A percentile compares a stretch with the other conserved stretches of the same genome.
phyloP scores from a whole-genome alignment of 176 grass and related monocot species.

The Aegilops bicornis region DNA sequence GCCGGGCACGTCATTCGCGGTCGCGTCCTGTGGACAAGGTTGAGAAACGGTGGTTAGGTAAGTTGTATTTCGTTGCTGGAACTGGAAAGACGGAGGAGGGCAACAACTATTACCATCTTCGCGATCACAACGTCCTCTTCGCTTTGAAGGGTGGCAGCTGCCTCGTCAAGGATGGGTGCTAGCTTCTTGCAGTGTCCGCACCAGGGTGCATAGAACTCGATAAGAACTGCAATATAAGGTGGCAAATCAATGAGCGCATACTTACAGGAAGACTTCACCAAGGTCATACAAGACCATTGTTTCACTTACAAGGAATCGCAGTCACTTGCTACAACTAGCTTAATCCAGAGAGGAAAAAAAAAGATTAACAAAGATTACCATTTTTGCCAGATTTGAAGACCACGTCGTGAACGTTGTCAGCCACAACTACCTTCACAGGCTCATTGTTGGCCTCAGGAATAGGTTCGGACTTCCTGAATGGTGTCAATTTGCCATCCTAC shows the following conservation, averaged over 20 bases:
- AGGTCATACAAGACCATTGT: neutral
- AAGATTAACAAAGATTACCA: slow-evolving; percentile 38
- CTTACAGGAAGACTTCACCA: neutral
- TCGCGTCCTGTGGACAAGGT: slow-evolving; percentile 58
- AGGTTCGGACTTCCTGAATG: slow-evolving; percentile 81
- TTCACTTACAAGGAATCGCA: too few relatives aligned
- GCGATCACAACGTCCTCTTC: slow-evolving; percentile 83
- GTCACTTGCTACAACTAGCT: neutral
- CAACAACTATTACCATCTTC: slow-evolving; percentile 68
- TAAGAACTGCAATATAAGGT: slow-evolving; percentile 50
- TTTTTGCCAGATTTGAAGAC: slow-evolving; percentile 93
- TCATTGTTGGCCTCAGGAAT: slow-evolving; percentile 81
- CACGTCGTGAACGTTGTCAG: slow-evolving; percentile 65
- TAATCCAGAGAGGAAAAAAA: neutral
- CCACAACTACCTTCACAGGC: slow-evolving; percentile 86
- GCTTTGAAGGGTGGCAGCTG: slow-evolving; percentile 63
- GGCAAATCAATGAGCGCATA: neutral
- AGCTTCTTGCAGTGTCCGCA: slow-evolving; percentile 97
- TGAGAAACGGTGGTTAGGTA: neutral
- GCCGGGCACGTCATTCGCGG: slow-evolving; percentile 66
- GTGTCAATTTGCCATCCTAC: slow-evolving; percentile 76
- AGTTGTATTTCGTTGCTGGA: neutral
- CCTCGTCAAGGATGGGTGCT: slow-evolving; percentile 79
- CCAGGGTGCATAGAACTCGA: slow-evolving; percentile 99
- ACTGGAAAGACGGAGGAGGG: neutral